Evolutionary conservation across 768 basidiomycete species (phyloP), one percentile per base, ranked within the genome.

Genomic region (Auriculariales sp.): DNA sequence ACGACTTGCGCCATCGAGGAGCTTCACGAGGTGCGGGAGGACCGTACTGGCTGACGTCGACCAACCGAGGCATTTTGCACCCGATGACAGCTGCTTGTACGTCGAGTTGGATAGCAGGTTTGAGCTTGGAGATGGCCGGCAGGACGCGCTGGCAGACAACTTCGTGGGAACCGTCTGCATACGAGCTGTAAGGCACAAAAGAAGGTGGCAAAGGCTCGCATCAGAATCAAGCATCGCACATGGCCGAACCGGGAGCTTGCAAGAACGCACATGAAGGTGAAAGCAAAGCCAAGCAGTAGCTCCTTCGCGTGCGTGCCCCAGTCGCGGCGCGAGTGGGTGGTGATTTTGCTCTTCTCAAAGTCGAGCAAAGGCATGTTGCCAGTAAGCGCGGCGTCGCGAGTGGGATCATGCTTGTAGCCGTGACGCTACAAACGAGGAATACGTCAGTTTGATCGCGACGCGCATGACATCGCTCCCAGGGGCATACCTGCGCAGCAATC

Each of bases 301-400:
- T 44, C 39, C 39, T 44, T 44, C 14, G 39, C 39, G 22, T 44
- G 39, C 19, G 39, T 44, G 17, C 39, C 39, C 39, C 39, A 44
- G 22, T 44, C 39, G 39, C 39, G 39, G 22, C 39, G 17, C 22
- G 14, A n/a, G 22, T 44, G 39, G 22, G 22, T 19, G 14, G 27
- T 25, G 39, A 44, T 44, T 25, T 44, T 44, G 39, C 39, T 44
- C 39, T 44, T 44, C 39, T 44, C 39, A 19, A 44, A 44, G 39
- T 44, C 39, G 6, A 44, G 22, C 6, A 12, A 25, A 19, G 39
- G 39, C 14, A 44, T 44, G 6, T 19, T 44, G 39, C 14, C 22
- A 5, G 39, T 44, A 9, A 44, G 39, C 9, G 22, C 27, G 15
- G 39, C 39, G 19, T 19, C 17, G 39, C 39, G 39, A 19, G 39